Evolutionary conservation across 2,329 filamentous ascomycete genomes (phyloP).

Genomic region (Fusarium duplospermum): DNA sequence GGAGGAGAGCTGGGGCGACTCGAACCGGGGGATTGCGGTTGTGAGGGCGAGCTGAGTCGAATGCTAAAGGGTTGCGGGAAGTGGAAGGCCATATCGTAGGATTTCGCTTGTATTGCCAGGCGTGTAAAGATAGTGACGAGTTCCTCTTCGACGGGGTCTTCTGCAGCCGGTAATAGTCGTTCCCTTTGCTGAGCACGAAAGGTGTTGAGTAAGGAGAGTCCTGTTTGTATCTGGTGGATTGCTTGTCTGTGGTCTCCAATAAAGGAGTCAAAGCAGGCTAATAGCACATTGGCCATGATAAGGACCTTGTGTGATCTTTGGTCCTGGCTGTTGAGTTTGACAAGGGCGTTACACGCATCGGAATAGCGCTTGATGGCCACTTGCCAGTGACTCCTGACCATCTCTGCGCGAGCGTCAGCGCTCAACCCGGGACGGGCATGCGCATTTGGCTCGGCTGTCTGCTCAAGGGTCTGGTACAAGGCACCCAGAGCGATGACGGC

Average conservation of each 20-base stretch:
- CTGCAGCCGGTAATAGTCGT: slow-evolving; percentile 41
- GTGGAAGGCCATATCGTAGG: slow-evolving; percentile 76
- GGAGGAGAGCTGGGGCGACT: slow-evolving; percentile 56
- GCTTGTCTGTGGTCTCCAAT: slow-evolving; percentile 72
- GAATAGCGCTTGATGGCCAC: slow-evolving; percentile 71
- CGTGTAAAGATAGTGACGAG: slow-evolving; percentile 73
- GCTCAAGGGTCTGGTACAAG: slow-evolving; percentile 74
- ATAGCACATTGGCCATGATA: slow-evolving; percentile 73
- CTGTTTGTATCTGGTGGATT: slow-evolving; percentile 70
- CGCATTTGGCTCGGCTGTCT: slow-evolving; percentile 61
- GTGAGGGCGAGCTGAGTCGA: slow-evolving; percentile 49
- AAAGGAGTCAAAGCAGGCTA: slow-evolving; percentile 77
- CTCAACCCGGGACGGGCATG: slow-evolving; percentile 43
- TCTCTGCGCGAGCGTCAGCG: slow-evolving; percentile 40
- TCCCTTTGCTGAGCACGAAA: slow-evolving; percentile 59
- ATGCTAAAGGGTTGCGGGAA: slow-evolving; percentile 73
- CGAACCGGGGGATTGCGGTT: slow-evolving; percentile 56
- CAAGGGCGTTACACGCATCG: slow-evolving; percentile 64
- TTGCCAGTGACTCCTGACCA: slow-evolving; percentile 65
- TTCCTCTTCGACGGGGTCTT: slow-evolving; percentile 67
- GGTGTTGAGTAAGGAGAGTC: slow-evolving; percentile 65
- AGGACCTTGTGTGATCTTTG: slow-evolving; percentile 62
- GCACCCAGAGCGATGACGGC: slow-evolving; percentile 75
- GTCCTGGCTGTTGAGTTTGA: slow-evolving; percentile 57
- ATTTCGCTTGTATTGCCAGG: slow-evolving; percentile 73